Conservation (phyloP, 306 rosid genomes). For the Dryas alaskensis region DNA sequence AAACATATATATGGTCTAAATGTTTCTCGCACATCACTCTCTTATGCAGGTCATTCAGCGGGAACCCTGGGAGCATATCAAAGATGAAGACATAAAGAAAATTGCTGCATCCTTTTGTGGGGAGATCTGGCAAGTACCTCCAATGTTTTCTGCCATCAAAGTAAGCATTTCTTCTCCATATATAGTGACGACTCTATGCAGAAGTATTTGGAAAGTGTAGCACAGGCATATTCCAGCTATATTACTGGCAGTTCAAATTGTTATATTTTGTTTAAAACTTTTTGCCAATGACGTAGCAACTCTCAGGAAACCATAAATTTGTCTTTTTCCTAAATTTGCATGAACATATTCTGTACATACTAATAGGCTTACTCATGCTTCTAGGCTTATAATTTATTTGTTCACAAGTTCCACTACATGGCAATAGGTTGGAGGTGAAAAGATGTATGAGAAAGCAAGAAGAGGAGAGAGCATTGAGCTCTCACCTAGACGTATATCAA, state of each 20-base stretch:
- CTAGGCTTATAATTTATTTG: conserved; percentile 2
- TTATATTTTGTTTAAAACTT: neutral
- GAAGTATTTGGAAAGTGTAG: neutral
- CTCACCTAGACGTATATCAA: conserved; percentile 84
- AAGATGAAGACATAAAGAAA: conserved; percentile 79
- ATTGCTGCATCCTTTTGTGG: conserved; percentile 71
- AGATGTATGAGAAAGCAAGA: conserved; percentile 94
- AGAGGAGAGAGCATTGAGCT: conserved; percentile 96
- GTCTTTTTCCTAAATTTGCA: neutral
- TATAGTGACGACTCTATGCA: neutral
- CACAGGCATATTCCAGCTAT: neutral
- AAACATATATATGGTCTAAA: neutral
- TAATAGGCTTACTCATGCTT: neutral
- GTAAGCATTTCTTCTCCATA: conserved; percentile 44
- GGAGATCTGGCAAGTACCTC: conserved; percentile 99
- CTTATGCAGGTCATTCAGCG: conserved; percentile 85
- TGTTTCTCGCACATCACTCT: conserved; percentile 29
- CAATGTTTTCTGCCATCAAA: conserved; percentile 98
- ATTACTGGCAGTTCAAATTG: neutral
- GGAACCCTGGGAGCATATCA: conserved; percentile 98
- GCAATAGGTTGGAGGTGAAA: conserved; percentile 91
- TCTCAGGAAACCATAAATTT: neutral
- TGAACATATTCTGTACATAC: neutral
- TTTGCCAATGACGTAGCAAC: neutral
- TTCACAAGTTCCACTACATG: conserved; percentile 26